phyloP scores from a whole-genome alignment of 495 filamentous ascomycete genomes.

The Penicillium canescens region DNA sequence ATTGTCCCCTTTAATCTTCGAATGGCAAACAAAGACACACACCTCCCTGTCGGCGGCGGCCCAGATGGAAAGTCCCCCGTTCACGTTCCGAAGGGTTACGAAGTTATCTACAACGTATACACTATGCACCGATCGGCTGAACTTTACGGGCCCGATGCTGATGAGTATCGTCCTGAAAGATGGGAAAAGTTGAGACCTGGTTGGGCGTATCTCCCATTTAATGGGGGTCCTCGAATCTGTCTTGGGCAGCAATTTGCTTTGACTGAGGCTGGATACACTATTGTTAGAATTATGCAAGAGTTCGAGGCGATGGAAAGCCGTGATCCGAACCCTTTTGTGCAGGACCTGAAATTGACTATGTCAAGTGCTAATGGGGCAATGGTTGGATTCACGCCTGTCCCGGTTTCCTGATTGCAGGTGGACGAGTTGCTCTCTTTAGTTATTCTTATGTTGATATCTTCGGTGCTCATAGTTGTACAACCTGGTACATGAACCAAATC shows the following conservation, averaged over 20 bases:
- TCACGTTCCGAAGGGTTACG: constrained; percentile 38
- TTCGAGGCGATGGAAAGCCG: constrained; percentile 50
- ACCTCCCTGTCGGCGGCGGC: constrained; percentile 46
- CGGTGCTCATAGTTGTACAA: no score
- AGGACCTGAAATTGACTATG: constrained; percentile 11
- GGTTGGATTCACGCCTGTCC: constrained; percentile 13
- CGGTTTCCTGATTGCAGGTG: no score
- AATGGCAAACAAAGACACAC: constrained; percentile 44
- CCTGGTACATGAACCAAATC: no score
- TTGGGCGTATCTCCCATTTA: constrained; percentile 61
- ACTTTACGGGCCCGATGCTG: constrained; percentile 51
- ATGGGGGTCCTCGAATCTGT: constrained; percentile 56
- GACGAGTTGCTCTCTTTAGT: no score
- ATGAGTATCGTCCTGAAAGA: constrained; percentile 53
- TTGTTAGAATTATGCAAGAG: constrained; percentile 54
- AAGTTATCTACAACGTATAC: constrained; percentile 43
- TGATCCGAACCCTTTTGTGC: constrained; percentile 33
- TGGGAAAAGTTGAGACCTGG: constrained; percentile 52
- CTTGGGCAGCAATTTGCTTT: constrained; percentile 55
- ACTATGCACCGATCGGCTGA: constrained; percentile 55
- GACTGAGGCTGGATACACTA: constrained; percentile 54
- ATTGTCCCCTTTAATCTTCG: constrained; percentile 53
- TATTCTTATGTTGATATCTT: no score
- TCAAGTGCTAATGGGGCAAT: constrained; percentile 25
- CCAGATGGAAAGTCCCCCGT: constrained; percentile 38